Evolutionary conservation across 2,329 filamentous ascomycete genomes (phyloP), one percentile per base, ranked within the genome.

Genomic region (Cryphonectria radicalis): DNA sequence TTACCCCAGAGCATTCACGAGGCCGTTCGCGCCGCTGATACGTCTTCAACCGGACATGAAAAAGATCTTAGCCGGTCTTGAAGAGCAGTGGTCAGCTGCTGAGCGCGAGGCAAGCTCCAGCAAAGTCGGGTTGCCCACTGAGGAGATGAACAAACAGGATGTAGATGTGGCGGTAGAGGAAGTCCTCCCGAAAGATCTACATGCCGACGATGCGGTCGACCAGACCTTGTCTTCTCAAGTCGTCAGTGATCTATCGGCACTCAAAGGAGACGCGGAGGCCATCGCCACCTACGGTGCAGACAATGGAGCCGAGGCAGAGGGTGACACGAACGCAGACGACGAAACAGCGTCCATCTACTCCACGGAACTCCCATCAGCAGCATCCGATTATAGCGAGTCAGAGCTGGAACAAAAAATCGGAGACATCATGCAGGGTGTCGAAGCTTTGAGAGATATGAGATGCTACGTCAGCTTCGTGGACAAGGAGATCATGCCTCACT

Each of bases 401-500:
- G 67, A 69, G 40, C 67, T 57, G 14, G 32, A 69, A 32, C 63
- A 70, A 43, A 59, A 65, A n/a, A 46, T 59, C 40, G 68, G 50
- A 40, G 32, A 40, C 14, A 63, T 66, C 55, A 66, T 66, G 63
- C 40, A 70, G 14, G 63, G 63, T 3, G 3, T 57, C n/a, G 40
- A 69, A 19, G 68, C 68, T 5, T 53, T 66, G 7, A 25, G 53
- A 1, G 70, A 71, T 42, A 60, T 71, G 70, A 50, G 62, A n/a
- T 71, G 70, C 43, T 71, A 71, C 46, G 62, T 71, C 25, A 50
- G 66, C 3, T 71, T 71, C 28, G 50, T 69, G 8, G 55, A 62
- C 1, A 57, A 25, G 5, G 60, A 66, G n/a, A 19, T 71, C 37
- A 66, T 71, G 50, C 66, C 70, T 46, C 53, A 69, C 4, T 71